Evolutionary conservation across 225 moss, liverwort and hornwort genomes (phyloP).

Genomic region (Sphagnum contortum): DNA sequence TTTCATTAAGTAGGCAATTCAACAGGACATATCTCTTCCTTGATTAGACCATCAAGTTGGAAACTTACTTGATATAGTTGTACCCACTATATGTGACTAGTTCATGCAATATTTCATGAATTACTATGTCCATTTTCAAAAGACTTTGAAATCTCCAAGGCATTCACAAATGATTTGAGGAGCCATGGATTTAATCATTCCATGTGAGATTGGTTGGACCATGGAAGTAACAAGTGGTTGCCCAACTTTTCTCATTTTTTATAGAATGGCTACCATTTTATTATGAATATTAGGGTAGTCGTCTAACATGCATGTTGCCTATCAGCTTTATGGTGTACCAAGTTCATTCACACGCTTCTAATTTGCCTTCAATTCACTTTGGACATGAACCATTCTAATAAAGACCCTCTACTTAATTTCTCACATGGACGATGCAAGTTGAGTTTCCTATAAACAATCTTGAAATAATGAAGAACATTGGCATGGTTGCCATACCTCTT

Average conservation of each 20-base stretch:
- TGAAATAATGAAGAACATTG: neutral
- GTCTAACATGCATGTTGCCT: neutral
- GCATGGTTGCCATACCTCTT: neutral
- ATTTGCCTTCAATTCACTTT: neutral
- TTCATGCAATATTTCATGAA: conserved; percentile 2
- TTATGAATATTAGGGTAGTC: neutral
- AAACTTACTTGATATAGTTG: neutral
- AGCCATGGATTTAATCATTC: neutral
- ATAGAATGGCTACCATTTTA: neutral
- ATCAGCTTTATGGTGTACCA: neutral
- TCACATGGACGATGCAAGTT: neutral
- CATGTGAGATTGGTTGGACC: neutral
- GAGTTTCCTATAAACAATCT: neutral
- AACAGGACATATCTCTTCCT: neutral
- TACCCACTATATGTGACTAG: neutral
- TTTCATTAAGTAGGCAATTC: conserved; percentile 4
- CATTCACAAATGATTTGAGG: neutral
- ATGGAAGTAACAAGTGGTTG: conserved; percentile 1
- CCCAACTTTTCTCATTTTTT: neutral
- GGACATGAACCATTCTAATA: neutral
- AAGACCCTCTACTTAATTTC: neutral
- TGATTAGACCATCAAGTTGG: too few relatives aligned
- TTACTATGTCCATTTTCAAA: neutral
- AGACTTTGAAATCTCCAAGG: conserved; percentile 1
- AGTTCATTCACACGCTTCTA: too few relatives aligned